These are phyloP conservation scores for Holtermanniella nyarrowii DNA, from an alignment of 768 basidiomycete genomes.

Conservation along the genomic window DNA sequence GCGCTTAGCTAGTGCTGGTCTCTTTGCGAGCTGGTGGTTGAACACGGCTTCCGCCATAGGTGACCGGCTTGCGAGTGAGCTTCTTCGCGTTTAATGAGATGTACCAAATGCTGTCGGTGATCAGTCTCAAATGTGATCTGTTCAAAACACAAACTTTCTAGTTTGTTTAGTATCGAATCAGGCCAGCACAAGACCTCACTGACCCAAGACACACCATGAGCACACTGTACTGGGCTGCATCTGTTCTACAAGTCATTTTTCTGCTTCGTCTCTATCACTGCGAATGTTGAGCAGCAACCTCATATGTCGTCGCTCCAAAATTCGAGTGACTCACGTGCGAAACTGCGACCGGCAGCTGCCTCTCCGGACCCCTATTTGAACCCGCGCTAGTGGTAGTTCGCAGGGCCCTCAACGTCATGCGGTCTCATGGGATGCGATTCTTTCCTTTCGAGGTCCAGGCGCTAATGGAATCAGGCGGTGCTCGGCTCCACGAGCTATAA, in stretches of 20 bases:
- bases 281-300: too few species aligned
- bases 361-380: too few species aligned
- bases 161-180: background rate
- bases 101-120: constrained; percentile 5
- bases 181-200: constrained; percentile 3
- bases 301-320: too few species aligned
- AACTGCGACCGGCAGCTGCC: too few species aligned
- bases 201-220: constrained; percentile 40
- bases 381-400: too few species aligned
- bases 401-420: background rate
- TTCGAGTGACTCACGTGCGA: too few species aligned
- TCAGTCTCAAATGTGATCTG: background rate
- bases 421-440: background rate
- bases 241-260: background rate
- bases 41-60: constrained; percentile 89
- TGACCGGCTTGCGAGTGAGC: constrained; percentile 49
- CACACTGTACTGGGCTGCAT: constrained; percentile 22
- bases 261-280: too few species aligned
- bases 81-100: background rate
- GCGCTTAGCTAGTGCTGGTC: constrained; percentile 36
- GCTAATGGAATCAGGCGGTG: background rate
- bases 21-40: constrained; percentile 43
- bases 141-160: background rate
- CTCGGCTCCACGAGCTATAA: background rate
- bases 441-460: background rate